Evolutionary conservation across 2,329 filamentous ascomycete species (phyloP).

Genomic region (Trichophyton verrucosum): DNA sequence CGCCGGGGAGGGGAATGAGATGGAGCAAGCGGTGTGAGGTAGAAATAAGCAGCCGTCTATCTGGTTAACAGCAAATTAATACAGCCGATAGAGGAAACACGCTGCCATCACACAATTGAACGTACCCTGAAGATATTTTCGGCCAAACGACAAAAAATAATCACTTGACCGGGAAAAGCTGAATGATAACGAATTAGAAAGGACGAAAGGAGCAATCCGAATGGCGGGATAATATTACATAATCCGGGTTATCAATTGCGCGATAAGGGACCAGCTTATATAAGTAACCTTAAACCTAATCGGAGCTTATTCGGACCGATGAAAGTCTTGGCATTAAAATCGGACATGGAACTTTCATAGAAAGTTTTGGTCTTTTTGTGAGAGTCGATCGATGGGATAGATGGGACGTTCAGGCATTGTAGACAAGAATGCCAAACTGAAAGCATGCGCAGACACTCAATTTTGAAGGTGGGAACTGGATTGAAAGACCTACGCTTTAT

Average conservation of each 20-base stretch:
- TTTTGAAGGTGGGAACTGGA: background rate
- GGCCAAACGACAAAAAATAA: background rate
- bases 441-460: constrained; percentile 3
- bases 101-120: background rate
- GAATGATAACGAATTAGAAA: too few species aligned
- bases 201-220: background rate
- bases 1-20: background rate
- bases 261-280: background rate
- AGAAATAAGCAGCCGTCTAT: background rate
- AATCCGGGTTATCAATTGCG: constrained; percentile 3
- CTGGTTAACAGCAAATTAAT: background rate
- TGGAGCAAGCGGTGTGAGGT: background rate
- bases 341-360: background rate
- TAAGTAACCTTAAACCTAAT: background rate
- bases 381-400: background rate
- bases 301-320: background rate
- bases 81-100: background rate
- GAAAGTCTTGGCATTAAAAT: background rate
- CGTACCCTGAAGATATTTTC: background rate
- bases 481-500: background rate
- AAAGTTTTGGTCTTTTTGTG: background rate
- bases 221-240: background rate
- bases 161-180: background rate
- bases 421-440: background rate
- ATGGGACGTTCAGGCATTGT: background rate